Evolutionary conservation across 345 rosid genomes (phyloP), one percentile per base, ranked within the genome.

Genomic region (Diplotaxis tenuifolia): DNA sequence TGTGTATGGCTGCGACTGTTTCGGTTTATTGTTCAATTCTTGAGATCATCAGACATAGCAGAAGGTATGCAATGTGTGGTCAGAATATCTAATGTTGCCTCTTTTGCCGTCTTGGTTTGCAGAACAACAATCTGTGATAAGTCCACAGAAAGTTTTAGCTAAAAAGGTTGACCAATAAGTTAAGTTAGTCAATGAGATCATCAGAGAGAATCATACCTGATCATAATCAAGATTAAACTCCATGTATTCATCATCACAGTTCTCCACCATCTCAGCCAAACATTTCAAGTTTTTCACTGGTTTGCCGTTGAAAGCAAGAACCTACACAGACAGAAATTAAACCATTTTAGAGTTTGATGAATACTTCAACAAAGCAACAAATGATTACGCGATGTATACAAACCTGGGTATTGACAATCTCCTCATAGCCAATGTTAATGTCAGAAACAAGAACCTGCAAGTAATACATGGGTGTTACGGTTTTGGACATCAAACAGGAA

Each of bases 371-470:
- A 58, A 29, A 56, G 18, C 47, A 62, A 7, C 12, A 53, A 27
- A 62, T 28, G 59, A 11, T 62, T 22, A 28, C 29, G 58, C 5
- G 38, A 10, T 21, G 40, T 29, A 23, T 3, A 68, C 80, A 56
- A 23, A 89, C 98, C 95, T 91, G 96, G 20, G 90, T 91, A 75
- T 94, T 94, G 81, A 94, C 93, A 72, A 94, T 89, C 54, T 89
- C 98, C 65, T 94, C 97, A 20, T 94, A 94, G 76, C 98, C 96
- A 57, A 93, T 91, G 79, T 91, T 93, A 28, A 91, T 82, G 78
- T 89, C 98, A 78, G 96, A 89, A 58, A 94, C 97, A 68, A 94
- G 98, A 72, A 94, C 98, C 97, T 91, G 72, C 59, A 18, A 68
- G 57, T 36, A 15, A 27, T 5, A 22, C 5, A 65, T 36, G 15